Percentiles rank a stretch among this genome's conserved stretches.
These are phyloP conservation scores for Lepidium sativum DNA, from an alignment of 345 rosid species.

Conservation along the genomic window DNA sequence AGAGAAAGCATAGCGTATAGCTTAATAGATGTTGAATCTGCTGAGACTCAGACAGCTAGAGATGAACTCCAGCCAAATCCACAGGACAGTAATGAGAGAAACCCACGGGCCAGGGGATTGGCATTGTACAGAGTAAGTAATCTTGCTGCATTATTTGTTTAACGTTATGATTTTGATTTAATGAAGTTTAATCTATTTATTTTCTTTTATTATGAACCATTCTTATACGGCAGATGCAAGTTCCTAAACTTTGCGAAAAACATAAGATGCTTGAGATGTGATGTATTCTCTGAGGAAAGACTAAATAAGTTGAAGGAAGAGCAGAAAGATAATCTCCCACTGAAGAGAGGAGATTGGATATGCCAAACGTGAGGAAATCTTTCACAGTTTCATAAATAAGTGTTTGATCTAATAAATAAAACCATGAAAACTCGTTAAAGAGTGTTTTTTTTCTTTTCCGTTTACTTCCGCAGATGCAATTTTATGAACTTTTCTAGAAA, in stretches of 20 bases:
- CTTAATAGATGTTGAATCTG: slow-evolving; percentile 28
- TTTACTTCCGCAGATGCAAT: slow-evolving; percentile 54
- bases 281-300: slow-evolving; percentile 49
- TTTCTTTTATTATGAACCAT: background rate
- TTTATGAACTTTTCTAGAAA: slow-evolving; percentile 79
- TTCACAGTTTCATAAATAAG: background rate
- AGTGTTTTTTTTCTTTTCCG: background rate
- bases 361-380: slow-evolving; percentile 47
- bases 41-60: background rate
- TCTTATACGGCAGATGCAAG: slow-evolving; percentile 49
- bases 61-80: slow-evolving; percentile 9
- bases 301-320: slow-evolving; percentile 49
- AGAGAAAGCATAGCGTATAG: slow-evolving; percentile 50
- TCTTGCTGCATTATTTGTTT: background rate
- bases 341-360: slow-evolving; percentile 94
- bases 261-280: slow-evolving; percentile 64
- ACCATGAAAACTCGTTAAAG: background rate
- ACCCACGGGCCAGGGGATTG: slow-evolving; percentile 62
- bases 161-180: background rate
- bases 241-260: slow-evolving; percentile 81
- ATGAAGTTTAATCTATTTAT: too few species aligned
- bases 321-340: slow-evolving; percentile 59
- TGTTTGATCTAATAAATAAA: background rate
- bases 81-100: slow-evolving; percentile 19
- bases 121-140: slow-evolving; percentile 64